phyloP scores from a whole-genome alignment of 2,329 filamentous ascomycete genomes.

The Zymoseptoria brevis region DNA sequence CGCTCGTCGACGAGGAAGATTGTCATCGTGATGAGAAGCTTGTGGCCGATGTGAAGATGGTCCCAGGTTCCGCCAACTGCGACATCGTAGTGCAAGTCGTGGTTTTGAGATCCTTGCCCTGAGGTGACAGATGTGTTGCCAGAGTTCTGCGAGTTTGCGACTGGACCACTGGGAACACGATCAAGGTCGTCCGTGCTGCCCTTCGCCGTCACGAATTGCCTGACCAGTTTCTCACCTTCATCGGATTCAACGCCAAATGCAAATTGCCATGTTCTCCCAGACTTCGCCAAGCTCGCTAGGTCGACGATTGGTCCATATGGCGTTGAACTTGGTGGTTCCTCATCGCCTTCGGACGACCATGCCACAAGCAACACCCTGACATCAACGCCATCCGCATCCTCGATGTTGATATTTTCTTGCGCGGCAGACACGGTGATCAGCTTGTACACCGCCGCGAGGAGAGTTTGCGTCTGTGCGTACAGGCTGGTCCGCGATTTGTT shows the following conservation, averaged over 20 bases:
- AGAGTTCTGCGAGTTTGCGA: neutral
- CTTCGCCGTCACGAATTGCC: conserved; percentile 34
- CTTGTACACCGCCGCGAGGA: conserved; percentile 70
- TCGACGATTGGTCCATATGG: conserved; percentile 44
- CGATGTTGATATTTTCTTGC: conserved; percentile 53
- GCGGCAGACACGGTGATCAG: conserved; percentile 67
- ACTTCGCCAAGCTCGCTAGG: conserved; percentile 40
- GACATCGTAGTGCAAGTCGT: conserved; percentile 50
- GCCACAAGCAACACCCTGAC: conserved; percentile 66
- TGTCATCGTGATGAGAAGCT: conserved; percentile 86
- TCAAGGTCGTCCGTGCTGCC: conserved; percentile 26
- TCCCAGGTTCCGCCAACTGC: conserved; percentile 93
- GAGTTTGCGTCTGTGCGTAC: conserved; percentile 63
- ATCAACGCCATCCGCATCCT: conserved; percentile 65
- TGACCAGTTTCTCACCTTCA: conserved; percentile 52
- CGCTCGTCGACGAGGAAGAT: conserved; percentile 57
- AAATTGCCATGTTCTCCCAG: conserved; percentile 51
- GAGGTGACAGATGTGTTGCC: neutral
- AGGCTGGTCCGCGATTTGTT: conserved; percentile 46
- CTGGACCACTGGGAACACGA: conserved; percentile 7
- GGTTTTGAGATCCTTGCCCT: neutral
- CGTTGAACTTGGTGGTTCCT: conserved; percentile 20
- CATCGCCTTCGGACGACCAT: conserved; percentile 37
- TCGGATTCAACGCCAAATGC: conserved; percentile 62
- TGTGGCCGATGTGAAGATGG: conserved; percentile 90